Percentiles rank a stretch among this genome's conserved stretches.
Conservation (phyloP, 495 filamentous ascomycete species). For the Neurospora sp. region DNA sequence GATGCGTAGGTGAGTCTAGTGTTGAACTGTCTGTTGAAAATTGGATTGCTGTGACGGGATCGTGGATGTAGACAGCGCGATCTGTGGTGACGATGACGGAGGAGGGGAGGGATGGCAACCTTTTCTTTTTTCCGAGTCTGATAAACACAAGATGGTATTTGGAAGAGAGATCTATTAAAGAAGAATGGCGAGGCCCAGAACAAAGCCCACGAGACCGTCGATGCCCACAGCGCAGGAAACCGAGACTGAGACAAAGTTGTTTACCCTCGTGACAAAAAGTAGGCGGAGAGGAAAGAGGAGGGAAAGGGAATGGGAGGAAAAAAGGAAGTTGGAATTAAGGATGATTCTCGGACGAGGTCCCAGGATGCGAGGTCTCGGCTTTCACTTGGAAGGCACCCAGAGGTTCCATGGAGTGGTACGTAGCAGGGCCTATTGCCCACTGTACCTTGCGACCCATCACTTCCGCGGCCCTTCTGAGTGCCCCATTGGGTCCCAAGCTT, state of each 20-base stretch:
- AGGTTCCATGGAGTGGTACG: background rate
- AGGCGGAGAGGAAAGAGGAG: background rate
- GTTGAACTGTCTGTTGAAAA: background rate
- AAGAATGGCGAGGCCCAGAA: background rate
- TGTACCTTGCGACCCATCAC: background rate
- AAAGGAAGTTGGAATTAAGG: conserved; percentile 13
- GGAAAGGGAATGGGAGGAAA: conserved; percentile 11
- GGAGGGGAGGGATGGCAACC: background rate
- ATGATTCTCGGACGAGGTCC: background rate
- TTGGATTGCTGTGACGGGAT: background rate
- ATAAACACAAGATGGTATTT: background rate
- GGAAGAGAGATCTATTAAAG: background rate
- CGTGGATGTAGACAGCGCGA: background rate
- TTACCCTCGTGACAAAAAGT: background rate
- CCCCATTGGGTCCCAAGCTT: background rate
- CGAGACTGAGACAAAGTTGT: background rate
- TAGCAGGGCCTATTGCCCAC: background rate
- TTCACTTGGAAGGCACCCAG: background rate
- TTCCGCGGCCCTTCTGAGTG: background rate
- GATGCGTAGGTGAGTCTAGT: background rate
- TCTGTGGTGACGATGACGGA: background rate
- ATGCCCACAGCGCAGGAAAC: background rate
- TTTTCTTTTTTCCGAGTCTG: background rate
- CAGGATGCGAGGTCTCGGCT: background rate
- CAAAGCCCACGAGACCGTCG: background rate